Base-by-base conservation (phyloP, 2,329 filamentous ascomycete genomes). In the Fusarium sp. region DNA sequence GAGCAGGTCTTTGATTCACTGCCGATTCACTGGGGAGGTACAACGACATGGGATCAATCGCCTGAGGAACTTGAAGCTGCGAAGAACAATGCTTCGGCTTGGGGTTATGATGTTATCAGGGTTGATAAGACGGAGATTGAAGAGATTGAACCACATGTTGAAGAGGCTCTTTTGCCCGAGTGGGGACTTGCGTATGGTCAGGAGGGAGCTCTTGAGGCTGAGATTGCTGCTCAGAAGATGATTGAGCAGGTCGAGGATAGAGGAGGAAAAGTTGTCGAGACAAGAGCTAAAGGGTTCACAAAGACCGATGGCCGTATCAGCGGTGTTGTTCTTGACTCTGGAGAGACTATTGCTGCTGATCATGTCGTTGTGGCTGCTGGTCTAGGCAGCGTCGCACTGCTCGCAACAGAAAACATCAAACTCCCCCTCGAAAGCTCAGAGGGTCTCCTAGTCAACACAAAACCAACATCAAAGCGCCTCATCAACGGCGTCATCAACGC, bases 351-450 rank as follows among this genome's bases (percentile, higher is more conserved):
- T 5, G 2, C 30, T 4, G 64, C 51, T 4, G 27, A 71, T 18
- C 59, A 71, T 8, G 16, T 71, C 8, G 58, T 71, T 2, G 60
- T 71, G 5, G 68, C 68, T 9, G 68, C 68, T 7, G 68, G 68
- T 2, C 25, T 71, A n/a, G 68, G 68, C 4, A 71, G 27, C 12
- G 46, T 69, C 2, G 25, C 59, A 3, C 45, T 71, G 13, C 41
- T 71, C 2, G 68, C 55, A 14, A 40, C 20, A 20, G 64, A 65
- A 16, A 37, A 53, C 7, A 55, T 69, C 18, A 30, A 18, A 5
- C 18, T 71, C 0, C 68, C 68, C 0, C 54, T 71, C 7, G 48
- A 46, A 1, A 18, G 40, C 16, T 41, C 64, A 8, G 58, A 65
- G 9, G 68, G 58, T 24, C 45, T 71, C n/a, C 30, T 71, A 4